Percentiles rank a stretch among this genome's conserved stretches.
Conservation (phyloP, 1,139 yeast genomes). For the Meyerozyma guilliermondii region DNA sequence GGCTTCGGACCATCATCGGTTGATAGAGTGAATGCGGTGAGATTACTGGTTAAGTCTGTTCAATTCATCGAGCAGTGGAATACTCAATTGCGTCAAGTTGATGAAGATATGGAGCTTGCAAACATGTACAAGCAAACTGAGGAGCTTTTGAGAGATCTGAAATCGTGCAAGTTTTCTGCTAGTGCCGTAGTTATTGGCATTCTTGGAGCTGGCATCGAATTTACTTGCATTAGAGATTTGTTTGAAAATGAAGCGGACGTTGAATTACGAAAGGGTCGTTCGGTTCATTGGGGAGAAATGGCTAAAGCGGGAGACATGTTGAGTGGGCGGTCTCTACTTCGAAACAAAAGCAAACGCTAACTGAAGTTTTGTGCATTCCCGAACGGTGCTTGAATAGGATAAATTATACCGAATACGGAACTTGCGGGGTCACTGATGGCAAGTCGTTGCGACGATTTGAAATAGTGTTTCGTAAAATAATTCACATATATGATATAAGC, state of each 20-base stretch:
- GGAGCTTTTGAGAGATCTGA: neutral
- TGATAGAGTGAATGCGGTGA: slow-evolving; percentile 68
- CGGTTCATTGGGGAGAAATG: slow-evolving; percentile 64
- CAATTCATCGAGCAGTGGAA: slow-evolving; percentile 56
- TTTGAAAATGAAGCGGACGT: slow-evolving; percentile 59
- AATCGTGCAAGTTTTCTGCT: neutral
- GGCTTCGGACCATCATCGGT: slow-evolving; percentile 77
- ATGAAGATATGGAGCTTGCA: neutral
- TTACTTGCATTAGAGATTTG: slow-evolving; percentile 49
- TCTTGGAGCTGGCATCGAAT: slow-evolving; percentile 57
- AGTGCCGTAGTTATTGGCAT: slow-evolving; percentile 64
- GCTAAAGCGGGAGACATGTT: slow-evolving; percentile 58
- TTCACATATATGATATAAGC: too few relatives aligned
- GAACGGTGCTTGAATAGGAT: too few relatives aligned
- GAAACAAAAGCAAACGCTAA: slow-evolving; percentile 5
- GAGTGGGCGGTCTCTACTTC: slow-evolving; percentile 56
- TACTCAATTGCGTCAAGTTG: slow-evolving; percentile 1
- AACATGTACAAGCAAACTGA: neutral
- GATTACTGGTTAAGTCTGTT: slow-evolving; percentile 66
- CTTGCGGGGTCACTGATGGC: too few relatives aligned
- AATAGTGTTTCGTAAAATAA: too few relatives aligned
- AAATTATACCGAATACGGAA: neutral
- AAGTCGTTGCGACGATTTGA: too few relatives aligned
- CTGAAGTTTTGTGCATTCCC: too few relatives aligned
- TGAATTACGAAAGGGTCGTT: slow-evolving; percentile 57